Base-by-base conservation (phyloP, 257 asterid genomes). In the Craterostigma plantagineum region DNA sequence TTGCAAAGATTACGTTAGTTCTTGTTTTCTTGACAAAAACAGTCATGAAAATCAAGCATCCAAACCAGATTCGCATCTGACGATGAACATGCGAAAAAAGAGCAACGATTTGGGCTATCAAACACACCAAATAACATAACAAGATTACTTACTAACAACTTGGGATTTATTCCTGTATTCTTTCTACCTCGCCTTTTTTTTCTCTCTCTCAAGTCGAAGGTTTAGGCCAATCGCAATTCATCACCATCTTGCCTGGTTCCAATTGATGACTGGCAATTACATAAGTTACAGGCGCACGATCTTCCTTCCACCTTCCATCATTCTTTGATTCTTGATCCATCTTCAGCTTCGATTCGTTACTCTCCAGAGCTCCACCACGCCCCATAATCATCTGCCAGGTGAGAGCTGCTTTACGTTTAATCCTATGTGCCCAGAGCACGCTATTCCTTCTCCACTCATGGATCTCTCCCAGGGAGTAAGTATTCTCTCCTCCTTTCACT, bases 351-450 rank as follows among this genome's bases (percentile, higher is more conserved):
- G 42, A 53, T 51, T 42, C 48, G 7, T 47, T 51, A 34, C 34
- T 55, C 55, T 46, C 14, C 36, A 33, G 45, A 54, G 59, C 63
- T 50, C 60, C 58, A 59, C 50, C 44, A 50, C 30, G 18, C 53
- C 53, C 46, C 39, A 51, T 36, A 34, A 23, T 49, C 43, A 44
- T 51, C 33, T 38, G 45, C 61, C 53, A 51, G 30, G 57, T 33
- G 41, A 64, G 42, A 9, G 54, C 48, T 50, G 54, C 56, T 46
- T 59, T 54, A 49, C 60, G 63, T 54, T 54, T 54, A 44, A 59
- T 55, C 56, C 59, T 48, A 49, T 58, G 59, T 48, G 36, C 55
- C 59, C 66, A 63, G 34, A 54, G 48, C 57, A 34, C 34, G 61
- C 58, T 63, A 47, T 42, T 51, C 49, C 30, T 52, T 23, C 48